Conservation (phyloP, 306 rosid genomes). For the Potentilla sterilis region DNA sequence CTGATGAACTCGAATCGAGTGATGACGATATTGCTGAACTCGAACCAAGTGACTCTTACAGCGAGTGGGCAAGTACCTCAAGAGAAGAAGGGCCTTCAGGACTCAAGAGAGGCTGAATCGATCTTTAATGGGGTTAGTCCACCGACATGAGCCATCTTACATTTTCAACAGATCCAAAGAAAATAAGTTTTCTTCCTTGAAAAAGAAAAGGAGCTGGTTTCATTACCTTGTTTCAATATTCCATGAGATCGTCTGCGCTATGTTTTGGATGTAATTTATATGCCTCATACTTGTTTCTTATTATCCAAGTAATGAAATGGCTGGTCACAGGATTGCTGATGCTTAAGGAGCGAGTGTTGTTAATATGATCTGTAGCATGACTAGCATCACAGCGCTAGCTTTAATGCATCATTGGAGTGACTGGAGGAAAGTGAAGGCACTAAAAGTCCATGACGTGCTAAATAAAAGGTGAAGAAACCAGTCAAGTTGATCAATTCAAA, state of each 20-base stretch:
- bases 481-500: constrained; percentile 46
- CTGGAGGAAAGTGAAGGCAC: constrained; percentile 53
- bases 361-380: constrained; percentile 60
- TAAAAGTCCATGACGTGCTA: constrained; percentile 58
- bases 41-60: not conserved
- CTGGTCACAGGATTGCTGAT: constrained; percentile 73
- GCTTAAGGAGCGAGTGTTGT: constrained; percentile 83
- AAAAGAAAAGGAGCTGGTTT: too few relatives aligned
- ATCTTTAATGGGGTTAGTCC: too few relatives aligned
- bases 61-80: not conserved
- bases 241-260: not conserved
- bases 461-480: constrained; percentile 67
- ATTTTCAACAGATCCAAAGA: not conserved
- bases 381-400: constrained; percentile 46
- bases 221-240: not conserved
- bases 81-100: too few relatives aligned
- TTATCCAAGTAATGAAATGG: constrained; percentile 32
- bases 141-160: too few relatives aligned
- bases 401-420: constrained; percentile 72
- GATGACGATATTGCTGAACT: not conserved
- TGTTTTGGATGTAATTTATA: too few relatives aligned
- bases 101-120: too few relatives aligned
- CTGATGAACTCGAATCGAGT: not conserved
- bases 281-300: too few relatives aligned
- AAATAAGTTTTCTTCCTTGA: not conserved